Conservation (phyloP, 208 protist genomes). For the Leishmania gerbilli region DNA sequence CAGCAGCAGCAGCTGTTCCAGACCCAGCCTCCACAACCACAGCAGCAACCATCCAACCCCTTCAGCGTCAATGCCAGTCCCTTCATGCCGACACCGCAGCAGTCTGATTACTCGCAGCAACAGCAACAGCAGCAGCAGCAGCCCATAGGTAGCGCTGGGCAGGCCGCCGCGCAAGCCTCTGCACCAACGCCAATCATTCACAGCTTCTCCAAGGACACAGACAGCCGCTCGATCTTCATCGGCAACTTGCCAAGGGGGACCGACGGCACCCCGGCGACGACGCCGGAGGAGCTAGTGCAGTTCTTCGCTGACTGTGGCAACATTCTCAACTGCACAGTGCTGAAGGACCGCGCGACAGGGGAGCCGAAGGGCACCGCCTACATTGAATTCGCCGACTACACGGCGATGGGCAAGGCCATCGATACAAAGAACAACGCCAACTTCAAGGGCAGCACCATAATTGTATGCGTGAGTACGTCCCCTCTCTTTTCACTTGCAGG, state of each 20-base stretch:
- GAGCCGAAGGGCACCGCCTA: conserved; percentile 89
- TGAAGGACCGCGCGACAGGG: conserved; percentile 74
- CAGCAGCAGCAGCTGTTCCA: conserved; percentile 34
- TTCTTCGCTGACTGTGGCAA: conserved; percentile 83
- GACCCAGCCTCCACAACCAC: conserved; percentile 25
- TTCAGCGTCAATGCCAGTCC: conserved; percentile 23
- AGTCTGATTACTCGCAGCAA: conserved; percentile 15
- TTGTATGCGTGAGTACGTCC: conserved; percentile 75
- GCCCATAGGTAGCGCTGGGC: conserved; percentile 3
- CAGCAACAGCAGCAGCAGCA: conserved; percentile 27
- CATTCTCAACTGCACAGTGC: conserved; percentile 85
- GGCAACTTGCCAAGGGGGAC: conserved; percentile 76
- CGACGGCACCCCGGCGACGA: conserved; percentile 65
- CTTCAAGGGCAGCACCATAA: conserved; percentile 88
- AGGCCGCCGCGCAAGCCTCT: not conserved
- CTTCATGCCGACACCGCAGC: conserved; percentile 23
- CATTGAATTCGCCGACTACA: conserved; percentile 82
- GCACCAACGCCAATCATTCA: conserved; percentile 25
- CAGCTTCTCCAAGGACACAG: conserved; percentile 80
- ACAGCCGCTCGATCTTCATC: conserved; percentile 87
- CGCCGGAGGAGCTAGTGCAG: conserved; percentile 76
- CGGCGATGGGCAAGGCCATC: conserved; percentile 79
- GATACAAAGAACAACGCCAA: conserved; percentile 85
- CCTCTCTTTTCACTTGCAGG: conserved; percentile 9
- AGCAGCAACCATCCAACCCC: conserved; percentile 15